Evolutionary conservation across 2,329 filamentous ascomycete genomes (phyloP).

Genomic region (Apiospora saccharicola): DNA sequence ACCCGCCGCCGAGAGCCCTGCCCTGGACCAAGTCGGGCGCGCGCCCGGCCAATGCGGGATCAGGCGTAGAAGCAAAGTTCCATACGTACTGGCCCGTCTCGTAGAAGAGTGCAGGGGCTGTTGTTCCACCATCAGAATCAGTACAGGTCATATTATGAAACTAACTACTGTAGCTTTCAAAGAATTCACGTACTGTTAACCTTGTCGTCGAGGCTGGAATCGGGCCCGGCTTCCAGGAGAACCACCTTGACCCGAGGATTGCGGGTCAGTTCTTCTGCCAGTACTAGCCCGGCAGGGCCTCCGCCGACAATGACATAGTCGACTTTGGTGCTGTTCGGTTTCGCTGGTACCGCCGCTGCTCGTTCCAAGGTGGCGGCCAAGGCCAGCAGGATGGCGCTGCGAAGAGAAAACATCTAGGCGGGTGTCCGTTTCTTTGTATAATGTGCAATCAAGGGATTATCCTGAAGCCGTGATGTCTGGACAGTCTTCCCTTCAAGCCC

Average conservation of each 20-base stretch:
- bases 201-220: background rate
- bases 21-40: constrained; percentile 25
- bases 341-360: no score
- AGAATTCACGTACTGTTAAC: no score
- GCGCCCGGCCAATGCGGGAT: background rate
- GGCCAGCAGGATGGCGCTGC: no score
- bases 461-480: no score
- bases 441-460: no score
- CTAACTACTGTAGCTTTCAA: no score
- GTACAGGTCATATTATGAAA: no score
- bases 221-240: constrained; percentile 11
- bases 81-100: background rate
- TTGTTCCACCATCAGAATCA: background rate
- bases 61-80: background rate
- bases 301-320: constrained; percentile 24
- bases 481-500: no score
- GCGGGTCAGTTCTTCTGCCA: constrained; percentile 21
- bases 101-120: background rate
- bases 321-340: background rate
- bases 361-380: no score
- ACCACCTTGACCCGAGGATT: background rate
- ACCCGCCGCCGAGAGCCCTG: constrained; percentile 38
- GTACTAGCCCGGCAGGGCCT: constrained; percentile 14
- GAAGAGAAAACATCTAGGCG: no score
- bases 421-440: no score